These are phyloP conservation scores for Groenewaldozyma tartarivorans DNA, from an alignment of 805 yeast species.

Conservation along the genomic window DNA sequence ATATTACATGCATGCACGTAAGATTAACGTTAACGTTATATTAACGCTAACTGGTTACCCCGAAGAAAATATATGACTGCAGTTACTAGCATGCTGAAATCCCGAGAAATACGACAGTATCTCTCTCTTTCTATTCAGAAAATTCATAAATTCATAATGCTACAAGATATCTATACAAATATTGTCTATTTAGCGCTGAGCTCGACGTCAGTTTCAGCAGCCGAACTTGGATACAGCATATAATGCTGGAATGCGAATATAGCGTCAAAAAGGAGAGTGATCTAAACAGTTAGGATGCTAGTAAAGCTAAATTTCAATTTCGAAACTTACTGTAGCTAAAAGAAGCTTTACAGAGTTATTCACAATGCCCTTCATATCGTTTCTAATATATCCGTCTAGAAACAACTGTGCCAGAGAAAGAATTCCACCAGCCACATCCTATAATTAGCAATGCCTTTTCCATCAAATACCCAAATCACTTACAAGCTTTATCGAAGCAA, in stretches of 20 bases:
- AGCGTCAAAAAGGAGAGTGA: constrained; percentile 25
- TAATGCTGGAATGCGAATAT: constrained; percentile 26
- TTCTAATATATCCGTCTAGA: constrained; percentile 30
- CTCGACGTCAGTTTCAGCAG: too few relatives aligned
- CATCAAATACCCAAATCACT: neutral
- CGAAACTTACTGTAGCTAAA: constrained; percentile 27
- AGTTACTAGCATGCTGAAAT: too few relatives aligned
- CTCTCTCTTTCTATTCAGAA: too few relatives aligned
- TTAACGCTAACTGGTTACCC: too few relatives aligned
- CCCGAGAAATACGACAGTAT: too few relatives aligned
- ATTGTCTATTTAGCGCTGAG: too few relatives aligned
- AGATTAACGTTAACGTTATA: too few relatives aligned
- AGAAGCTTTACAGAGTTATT: constrained; percentile 39
- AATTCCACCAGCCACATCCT: constrained; percentile 35
- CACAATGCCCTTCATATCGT: constrained; percentile 24
- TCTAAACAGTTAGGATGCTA: constrained; percentile 8
- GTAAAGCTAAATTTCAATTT: neutral
- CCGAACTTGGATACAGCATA: constrained; percentile 6
- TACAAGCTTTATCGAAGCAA: constrained; percentile 27
- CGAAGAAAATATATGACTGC: too few relatives aligned
- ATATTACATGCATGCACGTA: too few relatives aligned
- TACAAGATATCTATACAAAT: too few relatives aligned
- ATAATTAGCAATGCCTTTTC: constrained; percentile 1
- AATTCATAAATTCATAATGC: too few relatives aligned
- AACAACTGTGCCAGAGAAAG: constrained; percentile 33